phyloP scores from a whole-genome alignment of 2,329 filamentous ascomycete species.

The Xylariaceae sp. region DNA sequence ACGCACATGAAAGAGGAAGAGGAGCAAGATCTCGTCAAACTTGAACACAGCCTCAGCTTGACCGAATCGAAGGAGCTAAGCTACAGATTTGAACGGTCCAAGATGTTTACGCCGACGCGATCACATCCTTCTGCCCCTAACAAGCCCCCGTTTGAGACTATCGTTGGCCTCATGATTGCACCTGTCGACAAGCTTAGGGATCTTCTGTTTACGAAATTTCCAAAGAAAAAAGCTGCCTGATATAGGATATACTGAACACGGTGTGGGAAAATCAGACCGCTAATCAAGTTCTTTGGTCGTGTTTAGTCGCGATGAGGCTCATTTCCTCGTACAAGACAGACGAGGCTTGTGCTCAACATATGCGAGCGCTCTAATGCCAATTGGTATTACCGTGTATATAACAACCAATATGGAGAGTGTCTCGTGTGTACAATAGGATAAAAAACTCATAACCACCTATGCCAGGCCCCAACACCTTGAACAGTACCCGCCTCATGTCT shows the following conservation, averaged over 20 bases:
- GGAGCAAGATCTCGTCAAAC: slow-evolving; percentile 48
- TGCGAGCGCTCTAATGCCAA: too few species aligned
- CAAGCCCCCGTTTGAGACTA: slow-evolving; percentile 58
- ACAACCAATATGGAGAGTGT: too few species aligned
- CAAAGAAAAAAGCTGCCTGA: slow-evolving; percentile 41
- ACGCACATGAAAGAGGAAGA: slow-evolving; percentile 54
- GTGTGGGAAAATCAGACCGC: slow-evolving; percentile 19
- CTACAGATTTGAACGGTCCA: slow-evolving; percentile 51
- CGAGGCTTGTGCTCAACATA: background rate
- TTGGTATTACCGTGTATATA: background rate
- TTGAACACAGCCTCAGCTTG: slow-evolving; percentile 48
- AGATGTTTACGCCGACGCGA: slow-evolving; percentile 53
- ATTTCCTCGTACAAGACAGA: background rate
- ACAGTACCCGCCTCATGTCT: too few species aligned
- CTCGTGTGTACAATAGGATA: too few species aligned
- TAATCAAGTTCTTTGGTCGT: too few species aligned
- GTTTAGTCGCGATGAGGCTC: too few species aligned
- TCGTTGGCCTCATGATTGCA: slow-evolving; percentile 54
- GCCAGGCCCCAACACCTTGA: too few species aligned
- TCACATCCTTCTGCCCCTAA: slow-evolving; percentile 53
- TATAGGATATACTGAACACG: slow-evolving; percentile 13
- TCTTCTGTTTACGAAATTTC: slow-evolving; percentile 57
- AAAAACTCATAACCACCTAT: too few species aligned
- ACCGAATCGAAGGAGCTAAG: slow-evolving; percentile 44
- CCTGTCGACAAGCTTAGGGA: slow-evolving; percentile 60